Evolutionary conservation across 202 grass and related monocot genomes (phyloP).

Genomic region (Eragrostis tef): DNA sequence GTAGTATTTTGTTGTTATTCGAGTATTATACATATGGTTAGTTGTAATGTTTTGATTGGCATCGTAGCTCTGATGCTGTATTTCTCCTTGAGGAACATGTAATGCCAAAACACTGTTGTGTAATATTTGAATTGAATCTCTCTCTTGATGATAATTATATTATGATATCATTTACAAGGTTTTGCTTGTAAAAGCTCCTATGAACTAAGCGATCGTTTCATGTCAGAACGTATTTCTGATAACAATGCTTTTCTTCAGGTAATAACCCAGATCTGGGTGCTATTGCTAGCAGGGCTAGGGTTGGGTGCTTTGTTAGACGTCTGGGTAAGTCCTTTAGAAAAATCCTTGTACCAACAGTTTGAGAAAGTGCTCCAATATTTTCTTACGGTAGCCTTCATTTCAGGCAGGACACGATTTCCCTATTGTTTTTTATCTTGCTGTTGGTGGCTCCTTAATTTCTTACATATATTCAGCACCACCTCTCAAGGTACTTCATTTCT

Average conservation of each 20-base stretch:
- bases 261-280: constrained; percentile 94
- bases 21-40: constrained; percentile 1
- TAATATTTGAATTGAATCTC: constrained; percentile 7
- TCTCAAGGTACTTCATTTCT: constrained; percentile 74
- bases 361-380: not conserved
- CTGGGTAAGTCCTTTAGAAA: constrained; percentile 70
- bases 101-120: not conserved
- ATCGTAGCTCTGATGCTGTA: not conserved
- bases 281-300: constrained; percentile 83
- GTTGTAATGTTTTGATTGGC: not conserved
- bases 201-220: constrained; percentile 6
- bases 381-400: constrained; percentile 51
- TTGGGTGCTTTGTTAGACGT: constrained; percentile 88
- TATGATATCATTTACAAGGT: constrained; percentile 21
- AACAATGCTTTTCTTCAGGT: constrained; percentile 62
- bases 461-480: constrained; percentile 99
- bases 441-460: constrained; percentile 90
- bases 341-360: not conserved
- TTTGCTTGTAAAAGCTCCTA: constrained; percentile 33
- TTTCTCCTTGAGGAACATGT: constrained; percentile 29
- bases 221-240: constrained; percentile 37
- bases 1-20: not conserved
- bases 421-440: constrained; percentile 89
- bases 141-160: not conserved
- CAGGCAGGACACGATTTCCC: constrained; percentile 93